Base-by-base conservation (phyloP, 2,329 filamentous ascomycete genomes). In the Zasmidium citrigriseum region DNA sequence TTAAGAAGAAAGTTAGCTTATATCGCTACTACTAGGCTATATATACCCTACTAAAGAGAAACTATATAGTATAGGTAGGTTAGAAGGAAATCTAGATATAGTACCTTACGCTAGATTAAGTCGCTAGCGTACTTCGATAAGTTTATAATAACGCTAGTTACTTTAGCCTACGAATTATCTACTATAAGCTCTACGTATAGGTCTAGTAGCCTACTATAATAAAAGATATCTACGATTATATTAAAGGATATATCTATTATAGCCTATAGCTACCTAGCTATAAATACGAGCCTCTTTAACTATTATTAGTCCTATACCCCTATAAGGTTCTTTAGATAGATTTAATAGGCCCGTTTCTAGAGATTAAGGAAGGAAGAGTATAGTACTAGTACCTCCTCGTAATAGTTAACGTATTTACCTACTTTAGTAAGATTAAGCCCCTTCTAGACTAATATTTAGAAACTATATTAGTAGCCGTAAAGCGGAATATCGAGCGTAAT, bases 161-260 rank as follows among this genome's bases (percentile, higher is more conserved):
- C 27, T 34, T 34, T 34, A 34, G 27, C 7, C 7, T 14, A 7
- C 27, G 27, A 7, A 34, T 34, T 51, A 34, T 51, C 1, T 34
- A 29, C n/a, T 51, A 51, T n/a, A 51, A 51, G 23, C 16, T 48
- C 3, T n/a, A 27, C 18, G 29, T 10, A 14, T 4, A n/a, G 14
- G 48, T 51, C 2, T 51, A 51, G 22, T 51, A 51, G 48, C 48
- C 20, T 14, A 18, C 24, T 27, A 51, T 51, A 29, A 51, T 51
- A 25, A 51, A 27, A 11, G 23, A 51, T n/a, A 51, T 51, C n/a
- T 51, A 51, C 12, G n/a, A 27, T 16, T 51, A 51, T 29, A 29
- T 51, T 18, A 18, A 16, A 14, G n/a, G 24, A 12, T 51, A 34
- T 34, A 29, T 51, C n/a, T 4, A 29, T 4, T 51, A 20, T 34